Evolutionary conservation across 164 flowering plant genomes (phyloP).

Genomic region (Stephania yunnanensis): DNA sequence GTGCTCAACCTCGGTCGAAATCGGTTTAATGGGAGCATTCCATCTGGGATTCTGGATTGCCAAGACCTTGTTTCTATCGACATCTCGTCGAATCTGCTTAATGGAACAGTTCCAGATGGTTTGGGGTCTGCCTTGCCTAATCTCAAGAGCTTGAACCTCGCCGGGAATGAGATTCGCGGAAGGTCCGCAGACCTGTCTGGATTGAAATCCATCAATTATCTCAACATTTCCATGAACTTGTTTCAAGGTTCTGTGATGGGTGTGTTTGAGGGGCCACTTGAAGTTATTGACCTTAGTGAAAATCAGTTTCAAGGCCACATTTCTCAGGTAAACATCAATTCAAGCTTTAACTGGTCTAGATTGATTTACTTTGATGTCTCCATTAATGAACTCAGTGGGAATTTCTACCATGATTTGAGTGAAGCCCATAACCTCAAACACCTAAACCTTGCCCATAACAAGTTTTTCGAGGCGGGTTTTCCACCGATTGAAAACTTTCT

Average conservation of each 20-base stretch:
- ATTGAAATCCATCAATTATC: constrained; percentile 39
- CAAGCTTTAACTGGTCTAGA: constrained; percentile 54
- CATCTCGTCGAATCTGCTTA: constrained; percentile 49
- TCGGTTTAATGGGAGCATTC: constrained; percentile 43
- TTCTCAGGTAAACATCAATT: constrained; percentile 56
- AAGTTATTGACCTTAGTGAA: constrained; percentile 66
- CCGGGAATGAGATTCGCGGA: constrained; percentile 59
- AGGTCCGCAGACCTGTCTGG: constrained; percentile 47
- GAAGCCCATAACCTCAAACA: constrained; percentile 51
- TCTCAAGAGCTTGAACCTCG: constrained; percentile 50
- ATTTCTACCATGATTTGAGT: constrained; percentile 33
- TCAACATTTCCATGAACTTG: constrained; percentile 63
- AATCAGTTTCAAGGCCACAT: constrained; percentile 79
- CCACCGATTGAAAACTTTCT: constrained; percentile 31
- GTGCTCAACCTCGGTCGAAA: constrained; percentile 50
- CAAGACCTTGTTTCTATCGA: constrained; percentile 44
- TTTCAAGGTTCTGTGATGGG: constrained; percentile 66
- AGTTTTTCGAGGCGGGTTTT: constrained; percentile 49
- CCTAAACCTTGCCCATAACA: constrained; percentile 68
- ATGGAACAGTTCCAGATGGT: constrained; percentile 57
- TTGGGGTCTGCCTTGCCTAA: constrained; percentile 59
- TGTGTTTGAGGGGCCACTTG: constrained; percentile 40
- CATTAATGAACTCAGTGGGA: constrained; percentile 66
- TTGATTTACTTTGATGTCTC: constrained; percentile 68
- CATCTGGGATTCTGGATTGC: constrained; percentile 44